Evolutionary conservation across 352 stramenopile genomes (phyloP).

Genomic region (Halophytophthora batemanensis): DNA sequence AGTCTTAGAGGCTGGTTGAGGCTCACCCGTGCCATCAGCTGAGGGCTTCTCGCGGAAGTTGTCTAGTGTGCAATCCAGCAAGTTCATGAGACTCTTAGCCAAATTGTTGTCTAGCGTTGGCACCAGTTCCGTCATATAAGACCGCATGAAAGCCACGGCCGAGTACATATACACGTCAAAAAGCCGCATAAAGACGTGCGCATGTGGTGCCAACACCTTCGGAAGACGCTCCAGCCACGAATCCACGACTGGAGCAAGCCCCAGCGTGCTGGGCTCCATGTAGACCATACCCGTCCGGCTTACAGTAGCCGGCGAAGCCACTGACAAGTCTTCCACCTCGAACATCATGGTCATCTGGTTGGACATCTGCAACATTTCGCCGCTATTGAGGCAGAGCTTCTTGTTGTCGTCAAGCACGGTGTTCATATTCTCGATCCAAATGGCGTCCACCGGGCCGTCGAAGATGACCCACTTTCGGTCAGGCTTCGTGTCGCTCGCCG

Average conservation of each 20-base stretch:
- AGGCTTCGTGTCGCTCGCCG: conserved; percentile 80
- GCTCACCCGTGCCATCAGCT: conserved; percentile 36
- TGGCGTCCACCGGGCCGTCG: conserved; percentile 92
- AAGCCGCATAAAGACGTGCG: conserved; percentile 55
- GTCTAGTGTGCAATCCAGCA: conserved; percentile 89
- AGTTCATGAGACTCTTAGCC: conserved; percentile 88
- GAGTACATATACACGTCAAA: conserved; percentile 92
- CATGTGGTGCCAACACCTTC: conserved; percentile 22
- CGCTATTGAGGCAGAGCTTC: conserved; percentile 92
- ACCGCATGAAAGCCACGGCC: conserved; percentile 83
- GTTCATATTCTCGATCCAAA: conserved; percentile 98
- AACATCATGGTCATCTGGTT: conserved; percentile 98
- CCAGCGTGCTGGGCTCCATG: conserved; percentile 93
- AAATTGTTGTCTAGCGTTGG: conserved; percentile 94
- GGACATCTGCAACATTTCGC: conserved; percentile 95
- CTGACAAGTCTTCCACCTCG: conserved; percentile 93
- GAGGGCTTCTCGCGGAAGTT: conserved; percentile 55
- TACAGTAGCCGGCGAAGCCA: conserved; percentile 93
- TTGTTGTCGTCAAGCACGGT: conserved; percentile 96
- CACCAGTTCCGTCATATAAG: conserved; percentile 86
- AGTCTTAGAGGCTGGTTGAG: conserved; percentile 33
- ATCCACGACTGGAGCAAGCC: conserved; percentile 83
- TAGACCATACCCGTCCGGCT: conserved; percentile 96
- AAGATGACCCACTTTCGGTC: conserved; percentile 96
- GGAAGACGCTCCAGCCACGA: conserved; percentile 86